Base-by-base conservation (phyloP, 1,284 basidiomycete genomes). In the Erythrobasidium hasegawianum region DNA sequence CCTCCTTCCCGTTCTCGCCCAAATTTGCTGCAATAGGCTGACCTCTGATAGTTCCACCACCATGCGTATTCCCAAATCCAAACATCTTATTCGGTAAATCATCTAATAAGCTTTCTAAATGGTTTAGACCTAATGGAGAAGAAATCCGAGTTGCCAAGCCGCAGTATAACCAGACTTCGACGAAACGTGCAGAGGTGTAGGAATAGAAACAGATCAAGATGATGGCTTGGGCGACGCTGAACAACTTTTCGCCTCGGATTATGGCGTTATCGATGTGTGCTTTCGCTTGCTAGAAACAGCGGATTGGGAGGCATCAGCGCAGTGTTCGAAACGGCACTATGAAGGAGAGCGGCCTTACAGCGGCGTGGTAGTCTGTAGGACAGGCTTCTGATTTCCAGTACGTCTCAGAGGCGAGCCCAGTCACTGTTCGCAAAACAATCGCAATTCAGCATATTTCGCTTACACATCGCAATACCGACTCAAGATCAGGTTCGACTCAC, bases 151-250 rank as follows among this genome's bases (percentile, higher is more conserved):
- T 88, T 72, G 89, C 87, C 72, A 90, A 88, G 5, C 85, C 88
- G 29, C 87, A 87, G 77, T 88, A 88, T 49, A 90, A 87, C 89
- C 89, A 92, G 5, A 91, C 86, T 77, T 91, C 89, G 13, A 90
- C 88, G 87, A 88, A 90, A 60, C 88, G 83, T 1, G 88, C 89
- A 76, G 90, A 87, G 68, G 88, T 86, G 75, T 90, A 91, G 71
- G 89, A 88, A 77, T 88, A 90, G 87, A 88, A 90, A 1, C 86
- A 88, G 27, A 91, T 81, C 26, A 91, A 79, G 68, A 86, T 86
- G 73, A 87, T 88, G 1, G 89, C 88, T 75, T 91, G 89, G 80
- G 90, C 83, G 14, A 90, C 87, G 20, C 84, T 83, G 74, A 91
- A 88, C 68, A 90, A 88, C 72, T 89, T 86, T 75, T 86, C 83